Evolutionary conservation across 331 rosid species (phyloP), one percentile per base, ranked within the genome.

Genomic region (Ulmus americana): DNA sequence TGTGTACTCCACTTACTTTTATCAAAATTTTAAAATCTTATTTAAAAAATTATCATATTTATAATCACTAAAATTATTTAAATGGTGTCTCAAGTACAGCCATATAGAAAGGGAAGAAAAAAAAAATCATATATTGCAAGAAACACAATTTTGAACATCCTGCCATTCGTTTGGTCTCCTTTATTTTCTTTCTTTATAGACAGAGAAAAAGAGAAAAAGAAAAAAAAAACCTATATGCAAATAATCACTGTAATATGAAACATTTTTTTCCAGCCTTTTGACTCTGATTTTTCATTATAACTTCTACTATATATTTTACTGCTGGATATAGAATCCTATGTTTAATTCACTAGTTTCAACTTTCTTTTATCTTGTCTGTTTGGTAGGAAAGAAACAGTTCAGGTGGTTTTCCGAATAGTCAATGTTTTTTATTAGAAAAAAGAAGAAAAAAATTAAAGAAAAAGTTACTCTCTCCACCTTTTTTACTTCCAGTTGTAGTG

Each of bases 401-500:
- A 46, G 35, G 39, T 16, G 6, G n/a, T 54, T 40, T 60, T 60
- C 49, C 49, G 40, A n/a, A 12, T 50, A 4, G 11, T 10, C 38
- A 48, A 20, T 8, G 12, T n/a, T 16, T 47, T 18, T 28, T 28
- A 28, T 28, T 28, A 2, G 35, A 28, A 28, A 22, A 22, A 22
- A 1, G 2, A 22, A 22, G 2, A 22, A 22, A 28, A 28, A 28
- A 28, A 2, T 28, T 28, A 2, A 28, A 28, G 35, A 28, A 28
- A 28, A 28, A 28, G 35, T 28, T 28, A 28, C 35, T 16, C 16
- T 50, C 22, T 40, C 28, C 44, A 62, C 60, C 72, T 82, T 79
- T 51, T 35, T 56, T 59, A 76, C 76, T 76, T 82, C 88, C n/a
- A 28, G 92, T 87, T 87, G 82, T 80, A 76, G 86, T 79, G 82